Base-by-base conservation (phyloP, 78 protist genomes). In the slime mould (Dictyostelium discoideum) region DNA sequence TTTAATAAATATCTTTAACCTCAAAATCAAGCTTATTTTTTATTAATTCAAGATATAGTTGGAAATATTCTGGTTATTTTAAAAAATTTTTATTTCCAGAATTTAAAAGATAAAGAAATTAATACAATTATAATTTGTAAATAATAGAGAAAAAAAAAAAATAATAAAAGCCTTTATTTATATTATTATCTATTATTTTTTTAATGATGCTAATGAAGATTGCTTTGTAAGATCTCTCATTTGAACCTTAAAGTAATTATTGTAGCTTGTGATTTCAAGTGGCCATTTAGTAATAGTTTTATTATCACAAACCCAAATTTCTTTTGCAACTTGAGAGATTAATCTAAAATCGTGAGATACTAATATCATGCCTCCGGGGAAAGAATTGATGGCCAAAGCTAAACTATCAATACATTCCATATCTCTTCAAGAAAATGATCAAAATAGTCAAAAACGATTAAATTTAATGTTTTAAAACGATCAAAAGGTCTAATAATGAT, bases 281-380 rank as follows among this genome's bases (percentile, higher is more conserved):
- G 83, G 40, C 97, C 96, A 97, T 50, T 26, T 60, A 29, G 78
- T 76, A 13, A 98, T 84, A 0, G 92, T 97, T 90, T 88, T 65
- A 74, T 96, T 85, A 73, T 92, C 98, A 44, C 98, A 95, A 20
- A 97, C 83, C 98, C 98, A 98, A 57, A 97, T 96, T 87, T 97
- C 97, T 20, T 96, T 20, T 9, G 97, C 98, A 9, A 98, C 96
- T 76, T 92, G 92, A 46, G 86, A 77, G 63, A 97, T 96, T 54
- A 98, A 73, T 26, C 99, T 94, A 96, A 97, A 96, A 69, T 98
- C 99, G 96, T 98, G 99, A 24, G 94, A 73, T 2, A 98, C 98
- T 11, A 98, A 97, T 29, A 98, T 88, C 73, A 98, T 82, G 18
- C 98, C 99, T 29, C 98, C 98, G 26, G 96, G 94, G 90, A 95